These are phyloP conservation scores for Babjeviella inositovora DNA, from an alignment of 805 yeast genomes.

Conservation along the genomic window DNA sequence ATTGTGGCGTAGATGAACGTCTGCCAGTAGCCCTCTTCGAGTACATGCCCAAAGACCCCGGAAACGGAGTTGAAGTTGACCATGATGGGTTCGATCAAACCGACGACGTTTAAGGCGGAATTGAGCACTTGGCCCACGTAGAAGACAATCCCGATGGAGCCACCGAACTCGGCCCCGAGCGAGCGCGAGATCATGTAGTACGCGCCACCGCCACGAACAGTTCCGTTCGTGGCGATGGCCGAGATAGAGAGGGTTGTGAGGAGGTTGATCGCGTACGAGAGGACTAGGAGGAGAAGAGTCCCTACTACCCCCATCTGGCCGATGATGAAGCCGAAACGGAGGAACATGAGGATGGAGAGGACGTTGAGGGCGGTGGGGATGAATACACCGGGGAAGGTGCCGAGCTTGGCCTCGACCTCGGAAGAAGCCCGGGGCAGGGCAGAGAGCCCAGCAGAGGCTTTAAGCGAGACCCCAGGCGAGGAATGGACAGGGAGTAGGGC, in stretches of 20 bases:
- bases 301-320: constrained; percentile 92
- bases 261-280: constrained; percentile 70
- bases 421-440: no score
- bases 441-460: no score
- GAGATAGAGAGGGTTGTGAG: constrained; percentile 82
- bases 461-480: no score
- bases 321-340: constrained; percentile 86
- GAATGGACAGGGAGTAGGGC: no score
- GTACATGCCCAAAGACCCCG: constrained; percentile 52
- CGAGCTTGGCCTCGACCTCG: constrained; percentile 28
- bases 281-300: constrained; percentile 41
- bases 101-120: constrained; percentile 86
- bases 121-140: constrained; percentile 90
- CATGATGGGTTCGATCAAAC: constrained; percentile 81
- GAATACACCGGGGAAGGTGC: constrained; percentile 81
- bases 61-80: constrained; percentile 52
- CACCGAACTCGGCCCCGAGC: constrained; percentile 96
- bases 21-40: constrained; percentile 53
- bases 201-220: constrained; percentile 97
- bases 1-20: constrained; percentile 57
- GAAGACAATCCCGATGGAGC: constrained; percentile 89
- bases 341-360: constrained; percentile 83
- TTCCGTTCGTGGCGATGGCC: constrained; percentile 95
- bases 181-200: constrained; percentile 94
- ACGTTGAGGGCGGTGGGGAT: constrained; percentile 90